A percentile compares a stretch with the other conserved stretches of the same genome.
Evolutionary conservation across 306 rosid species (phyloP).

Genomic region (Pyrus pyrifolia): DNA sequence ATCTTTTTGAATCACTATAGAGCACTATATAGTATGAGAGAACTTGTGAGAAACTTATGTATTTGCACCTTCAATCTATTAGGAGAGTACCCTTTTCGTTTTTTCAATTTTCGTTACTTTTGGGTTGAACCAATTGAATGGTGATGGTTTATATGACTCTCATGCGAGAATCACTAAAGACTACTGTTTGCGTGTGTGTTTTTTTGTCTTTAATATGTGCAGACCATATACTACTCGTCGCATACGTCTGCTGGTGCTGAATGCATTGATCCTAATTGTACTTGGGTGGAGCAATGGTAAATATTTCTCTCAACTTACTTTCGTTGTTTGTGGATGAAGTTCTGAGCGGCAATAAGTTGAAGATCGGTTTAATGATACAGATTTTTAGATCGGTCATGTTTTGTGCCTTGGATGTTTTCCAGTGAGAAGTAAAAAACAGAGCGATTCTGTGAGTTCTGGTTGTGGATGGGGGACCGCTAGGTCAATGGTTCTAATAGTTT

Average conservation of each 20-base stretch:
- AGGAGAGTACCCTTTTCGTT: neutral
- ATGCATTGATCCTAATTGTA: constrained; percentile 87
- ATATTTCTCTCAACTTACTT: constrained; percentile 4
- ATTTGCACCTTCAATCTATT: neutral
- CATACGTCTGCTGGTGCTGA: constrained; percentile 94
- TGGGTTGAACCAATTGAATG: neutral
- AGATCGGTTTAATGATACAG: neutral
- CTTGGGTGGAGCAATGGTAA: constrained; percentile 99
- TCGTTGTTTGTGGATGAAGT: neutral
- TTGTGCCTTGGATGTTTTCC: neutral
- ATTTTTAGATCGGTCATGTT: neutral
- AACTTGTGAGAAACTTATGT: neutral
- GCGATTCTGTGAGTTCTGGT: neutral
- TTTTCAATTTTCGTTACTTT: neutral
- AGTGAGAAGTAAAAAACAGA: neutral
- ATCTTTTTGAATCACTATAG: neutral
- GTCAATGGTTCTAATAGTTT: neutral
- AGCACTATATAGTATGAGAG: neutral
- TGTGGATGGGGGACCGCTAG: neutral
- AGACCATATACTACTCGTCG: constrained; percentile 85
- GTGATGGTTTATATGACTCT: neutral
- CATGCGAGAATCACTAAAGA: neutral
- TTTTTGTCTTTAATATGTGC: constrained; percentile 25
- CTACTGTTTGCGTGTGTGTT: constrained; percentile 2
- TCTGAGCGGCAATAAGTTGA: neutral